These are phyloP conservation scores for Erythrobasidium yunnanense DNA, from an alignment of 768 basidiomycete genomes.

Conservation along the genomic window DNA sequence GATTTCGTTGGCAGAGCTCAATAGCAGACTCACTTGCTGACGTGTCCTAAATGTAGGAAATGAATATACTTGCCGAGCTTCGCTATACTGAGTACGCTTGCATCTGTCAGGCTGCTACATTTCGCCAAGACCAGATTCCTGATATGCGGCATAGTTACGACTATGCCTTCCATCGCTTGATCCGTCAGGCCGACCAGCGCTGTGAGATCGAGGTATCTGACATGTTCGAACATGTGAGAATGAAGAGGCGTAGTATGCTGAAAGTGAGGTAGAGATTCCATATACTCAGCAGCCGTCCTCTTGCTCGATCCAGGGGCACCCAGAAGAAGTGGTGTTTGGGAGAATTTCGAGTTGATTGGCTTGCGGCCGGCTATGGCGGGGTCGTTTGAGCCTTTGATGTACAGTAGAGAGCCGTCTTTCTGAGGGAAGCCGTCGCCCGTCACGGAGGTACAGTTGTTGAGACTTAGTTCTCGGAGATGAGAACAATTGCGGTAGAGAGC, in stretches of 20 bases:
- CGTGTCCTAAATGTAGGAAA: constrained; percentile 90
- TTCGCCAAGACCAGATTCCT: constrained; percentile 79
- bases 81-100: constrained; percentile 70
- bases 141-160: constrained; percentile 68
- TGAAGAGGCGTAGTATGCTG: background rate
- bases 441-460: constrained; percentile 65
- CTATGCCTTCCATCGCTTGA: constrained; percentile 66
- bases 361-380: background rate
- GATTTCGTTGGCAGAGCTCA: background rate
- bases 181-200: constrained; percentile 72
- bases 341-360: background rate
- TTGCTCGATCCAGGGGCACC: background rate
- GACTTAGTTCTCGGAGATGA: constrained; percentile 81
- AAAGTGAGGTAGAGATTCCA: background rate
- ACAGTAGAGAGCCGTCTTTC: constrained; percentile 39
- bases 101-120: constrained; percentile 66
- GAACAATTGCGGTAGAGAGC: constrained; percentile 69
- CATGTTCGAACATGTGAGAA: constrained; percentile 58
- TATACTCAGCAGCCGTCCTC: background rate
- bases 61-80: constrained; percentile 82
- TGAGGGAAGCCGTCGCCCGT: constrained; percentile 80
- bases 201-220: constrained; percentile 87
- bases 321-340: background rate
- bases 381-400: constrained; percentile 14
- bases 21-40: constrained; percentile 43